phyloP scores from a whole-genome alignment of 2,329 filamentous ascomycete genomes.

The Kalaharituber pfeilii region DNA sequence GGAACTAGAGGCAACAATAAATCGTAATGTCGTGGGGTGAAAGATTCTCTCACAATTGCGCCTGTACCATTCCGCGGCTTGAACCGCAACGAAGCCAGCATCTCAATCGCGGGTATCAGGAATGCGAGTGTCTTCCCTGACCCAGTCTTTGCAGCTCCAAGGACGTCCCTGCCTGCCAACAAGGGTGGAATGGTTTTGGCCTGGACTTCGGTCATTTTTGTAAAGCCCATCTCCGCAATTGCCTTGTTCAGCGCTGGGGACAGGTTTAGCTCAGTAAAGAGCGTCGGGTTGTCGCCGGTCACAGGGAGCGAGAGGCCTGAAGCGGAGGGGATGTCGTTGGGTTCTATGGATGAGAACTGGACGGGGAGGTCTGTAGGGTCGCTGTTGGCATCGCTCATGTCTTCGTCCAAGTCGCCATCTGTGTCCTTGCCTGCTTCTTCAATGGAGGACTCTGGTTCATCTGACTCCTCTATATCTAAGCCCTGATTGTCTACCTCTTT shows the following conservation, averaged over 20 bases:
- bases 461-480: constrained; percentile 24
- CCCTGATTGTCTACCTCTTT: constrained; percentile 25
- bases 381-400: constrained; percentile 21
- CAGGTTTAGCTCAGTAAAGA: constrained; percentile 66
- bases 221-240: constrained; percentile 80
- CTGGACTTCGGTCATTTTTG: constrained; percentile 92
- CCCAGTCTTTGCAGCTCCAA: constrained; percentile 90
- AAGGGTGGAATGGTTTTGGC: constrained; percentile 70
- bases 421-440: constrained; percentile 24
- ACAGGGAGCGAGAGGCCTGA: constrained; percentile 39
- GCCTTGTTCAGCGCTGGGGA: constrained; percentile 79
- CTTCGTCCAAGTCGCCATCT: not conserved
- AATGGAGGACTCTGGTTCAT: constrained; percentile 23
- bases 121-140: constrained; percentile 93
- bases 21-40: not conserved
- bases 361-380: constrained; percentile 27
- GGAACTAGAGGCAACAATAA: not conserved
- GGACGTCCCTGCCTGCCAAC: constrained; percentile 74
- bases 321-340: not conserved
- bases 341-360: constrained; percentile 19
- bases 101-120: constrained; percentile 83
- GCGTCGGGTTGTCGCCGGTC: constrained; percentile 44
- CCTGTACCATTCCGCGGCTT: constrained; percentile 90
- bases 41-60: constrained; percentile 46
- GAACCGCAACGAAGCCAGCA: constrained; percentile 76